These are phyloP conservation scores for Panus rudis DNA, from an alignment of 768 basidiomycete genomes.

Conservation along the genomic window DNA sequence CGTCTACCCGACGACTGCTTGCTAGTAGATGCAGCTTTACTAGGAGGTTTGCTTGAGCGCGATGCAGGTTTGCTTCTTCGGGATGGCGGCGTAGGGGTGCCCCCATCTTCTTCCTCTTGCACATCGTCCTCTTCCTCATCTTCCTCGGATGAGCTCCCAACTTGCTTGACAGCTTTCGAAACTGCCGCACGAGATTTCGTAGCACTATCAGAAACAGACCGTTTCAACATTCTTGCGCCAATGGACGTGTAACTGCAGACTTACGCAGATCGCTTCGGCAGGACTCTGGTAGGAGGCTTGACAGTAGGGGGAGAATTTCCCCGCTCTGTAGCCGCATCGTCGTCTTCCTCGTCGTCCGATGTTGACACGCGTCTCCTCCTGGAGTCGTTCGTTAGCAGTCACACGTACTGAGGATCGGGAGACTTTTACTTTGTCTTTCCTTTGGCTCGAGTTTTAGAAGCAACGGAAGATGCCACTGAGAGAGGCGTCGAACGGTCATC, in stretches of 20 bases:
- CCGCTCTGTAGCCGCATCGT: constrained; percentile 25
- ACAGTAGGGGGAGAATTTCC: constrained; percentile 27
- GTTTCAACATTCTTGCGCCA: neutral
- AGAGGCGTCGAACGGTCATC: constrained; percentile 13
- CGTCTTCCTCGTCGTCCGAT: constrained; percentile 40
- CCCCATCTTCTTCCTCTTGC: constrained; percentile 33
- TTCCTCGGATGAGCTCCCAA: constrained; percentile 15
- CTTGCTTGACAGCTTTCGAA: constrained; percentile 12
- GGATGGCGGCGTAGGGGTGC: constrained; percentile 26
- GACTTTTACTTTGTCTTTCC: constrained; percentile 28
- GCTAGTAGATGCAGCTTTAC: no score
- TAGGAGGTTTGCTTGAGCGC: no score
- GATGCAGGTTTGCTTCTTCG: neutral
- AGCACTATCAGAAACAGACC: constrained; percentile 20
- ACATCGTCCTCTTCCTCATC: constrained; percentile 19
- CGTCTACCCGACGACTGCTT: no score
- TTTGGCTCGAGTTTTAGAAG: constrained; percentile 10
- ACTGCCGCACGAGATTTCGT: constrained; percentile 23
- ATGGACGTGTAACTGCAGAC: constrained; percentile 23
- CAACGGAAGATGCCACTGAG: constrained; percentile 3
- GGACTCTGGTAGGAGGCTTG: constrained; percentile 38
- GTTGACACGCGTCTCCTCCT: constrained; percentile 54
- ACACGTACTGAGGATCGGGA: constrained; percentile 33
- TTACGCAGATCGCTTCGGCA: constrained; percentile 58
- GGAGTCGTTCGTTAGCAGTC: neutral